phyloP scores from a whole-genome alignment of 768 basidiomycete genomes.

The Suillus placidus region DNA sequence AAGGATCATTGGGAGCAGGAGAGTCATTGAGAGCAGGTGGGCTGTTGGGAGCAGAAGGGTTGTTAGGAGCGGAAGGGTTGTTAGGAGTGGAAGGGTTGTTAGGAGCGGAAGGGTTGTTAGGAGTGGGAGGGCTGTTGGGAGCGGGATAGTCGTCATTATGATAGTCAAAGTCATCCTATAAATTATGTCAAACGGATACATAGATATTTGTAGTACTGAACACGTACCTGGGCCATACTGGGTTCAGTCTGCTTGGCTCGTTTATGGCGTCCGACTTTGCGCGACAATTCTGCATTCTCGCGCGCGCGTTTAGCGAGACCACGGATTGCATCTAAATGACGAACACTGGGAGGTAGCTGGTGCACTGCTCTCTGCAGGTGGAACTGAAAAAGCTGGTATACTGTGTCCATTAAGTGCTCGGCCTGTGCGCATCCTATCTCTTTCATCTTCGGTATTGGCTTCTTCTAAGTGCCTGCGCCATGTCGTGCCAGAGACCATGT shows the following conservation, averaged over 20 bases:
- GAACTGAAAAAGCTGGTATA: no score
- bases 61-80: no score
- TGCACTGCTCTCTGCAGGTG: no score
- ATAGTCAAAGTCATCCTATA: neutral
- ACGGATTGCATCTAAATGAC: neutral
- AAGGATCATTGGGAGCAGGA: neutral
- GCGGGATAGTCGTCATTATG: neutral
- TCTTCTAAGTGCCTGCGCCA: no score
- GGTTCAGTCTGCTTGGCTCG: neutral
- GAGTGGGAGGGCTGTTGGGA: neutral
- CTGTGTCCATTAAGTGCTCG: no score
- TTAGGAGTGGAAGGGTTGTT: no score
- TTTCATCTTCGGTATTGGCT: no score
- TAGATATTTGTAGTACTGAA: neutral
- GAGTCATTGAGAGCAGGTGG: neutral
- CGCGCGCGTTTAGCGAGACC: neutral
- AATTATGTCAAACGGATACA: neutral
- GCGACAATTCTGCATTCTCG: neutral
- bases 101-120: no score
- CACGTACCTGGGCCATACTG: no score
- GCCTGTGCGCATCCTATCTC: no score
- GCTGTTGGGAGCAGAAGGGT: no score
- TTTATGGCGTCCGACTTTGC: neutral
- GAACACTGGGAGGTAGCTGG: neutral
- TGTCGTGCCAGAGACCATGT: no score